Base-by-base conservation (phyloP, 805 yeast genomes). In the Debaryomyces prosopidis region DNA sequence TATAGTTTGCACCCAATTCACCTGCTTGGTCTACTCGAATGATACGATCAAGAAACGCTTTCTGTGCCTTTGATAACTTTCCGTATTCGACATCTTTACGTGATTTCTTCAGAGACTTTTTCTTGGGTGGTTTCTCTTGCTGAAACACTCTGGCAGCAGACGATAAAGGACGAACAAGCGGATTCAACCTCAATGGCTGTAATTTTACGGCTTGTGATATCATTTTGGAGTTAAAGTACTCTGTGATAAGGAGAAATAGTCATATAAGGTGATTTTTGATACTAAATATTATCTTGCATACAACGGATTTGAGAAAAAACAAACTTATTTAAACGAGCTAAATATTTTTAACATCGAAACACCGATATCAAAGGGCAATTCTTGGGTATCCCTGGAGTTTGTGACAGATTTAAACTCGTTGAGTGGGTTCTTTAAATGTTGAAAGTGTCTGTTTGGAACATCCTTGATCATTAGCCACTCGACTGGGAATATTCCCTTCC, bases 1-100 rank as follows among this genome's bases (percentile, higher is more conserved):
- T 94, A 54, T 87, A 84, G 63, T 94, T 84, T 1, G 99, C 99
- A 2, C 97, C 99, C 10, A 94, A 77, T 63, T 94, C 99, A 34
- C 99, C 99, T 1, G 99, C 97, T 66, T 94, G 99, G 62, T 94
- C 97, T 6, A 94, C 99, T 42, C 99, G 76, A 33, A 94, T 80
- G 0, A 81, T 82, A 43, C 92, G 66, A 44, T 87, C 89, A 18
- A 87, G 70, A 51, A 76, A 87, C 0, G 91, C 91, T 47, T 70
- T 69, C 57, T 87, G 94, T 0, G 88, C 87, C 36, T 62, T 59
- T 20, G 74, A 67, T 43, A 73, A 55, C 5, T 62, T 53, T 0
- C 75, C 76, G 46, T 69, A 71, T 43, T 59, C 62, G 3, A 71
- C 53, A 39, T 65, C 60, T 17, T 57, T 50, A 11, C 62, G 33